These are phyloP conservation scores for Beauveria brongniartii DNA, from an alignment of 2,329 filamentous ascomycete genomes.

Conservation along the genomic window DNA sequence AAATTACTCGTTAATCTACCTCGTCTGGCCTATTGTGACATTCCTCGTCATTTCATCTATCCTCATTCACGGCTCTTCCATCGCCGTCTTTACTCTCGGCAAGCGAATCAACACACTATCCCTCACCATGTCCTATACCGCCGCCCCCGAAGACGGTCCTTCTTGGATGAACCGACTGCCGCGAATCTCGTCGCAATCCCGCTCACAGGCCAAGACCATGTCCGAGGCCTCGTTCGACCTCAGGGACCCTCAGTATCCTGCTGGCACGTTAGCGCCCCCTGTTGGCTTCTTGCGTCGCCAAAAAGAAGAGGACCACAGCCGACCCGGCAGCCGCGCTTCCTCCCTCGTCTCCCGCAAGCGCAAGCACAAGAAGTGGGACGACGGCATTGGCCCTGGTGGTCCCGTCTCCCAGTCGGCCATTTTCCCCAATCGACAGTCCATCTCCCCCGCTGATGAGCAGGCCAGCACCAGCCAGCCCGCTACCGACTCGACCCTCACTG, in stretches of 20 bases:
- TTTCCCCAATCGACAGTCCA: constrained; percentile 48
- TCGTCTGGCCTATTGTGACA: constrained; percentile 93
- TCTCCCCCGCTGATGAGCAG: constrained; percentile 16
- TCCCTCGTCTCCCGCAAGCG: constrained; percentile 54
- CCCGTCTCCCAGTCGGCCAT: constrained; percentile 89
- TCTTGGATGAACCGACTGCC: constrained; percentile 94
- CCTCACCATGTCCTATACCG: constrained; percentile 92
- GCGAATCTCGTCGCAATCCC: constrained; percentile 55
- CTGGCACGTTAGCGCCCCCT: constrained; percentile 65
- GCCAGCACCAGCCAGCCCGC: constrained; percentile 23
- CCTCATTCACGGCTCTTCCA: constrained; percentile 91
- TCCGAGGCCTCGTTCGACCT: constrained; percentile 65
- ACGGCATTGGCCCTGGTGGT: constrained; percentile 70
- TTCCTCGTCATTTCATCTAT: constrained; percentile 95
- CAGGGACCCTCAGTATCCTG: constrained; percentile 52
- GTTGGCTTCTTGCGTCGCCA: constrained; percentile 75
- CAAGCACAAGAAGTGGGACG: constrained; percentile 60
- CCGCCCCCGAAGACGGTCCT: constrained; percentile 77
- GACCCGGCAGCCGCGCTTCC: constrained; percentile 49
- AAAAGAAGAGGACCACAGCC: constrained; percentile 59
- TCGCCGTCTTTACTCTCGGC: constrained; percentile 93
- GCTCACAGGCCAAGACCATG: constrained; percentile 78
- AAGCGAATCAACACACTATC: constrained; percentile 97
- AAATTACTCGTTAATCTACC: constrained; percentile 62
- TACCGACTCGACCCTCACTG: constrained; percentile 26